These are phyloP conservation scores for Paspalum notatum DNA, from an alignment of 176 grass and related monocot genomes.

Conservation along the genomic window DNA sequence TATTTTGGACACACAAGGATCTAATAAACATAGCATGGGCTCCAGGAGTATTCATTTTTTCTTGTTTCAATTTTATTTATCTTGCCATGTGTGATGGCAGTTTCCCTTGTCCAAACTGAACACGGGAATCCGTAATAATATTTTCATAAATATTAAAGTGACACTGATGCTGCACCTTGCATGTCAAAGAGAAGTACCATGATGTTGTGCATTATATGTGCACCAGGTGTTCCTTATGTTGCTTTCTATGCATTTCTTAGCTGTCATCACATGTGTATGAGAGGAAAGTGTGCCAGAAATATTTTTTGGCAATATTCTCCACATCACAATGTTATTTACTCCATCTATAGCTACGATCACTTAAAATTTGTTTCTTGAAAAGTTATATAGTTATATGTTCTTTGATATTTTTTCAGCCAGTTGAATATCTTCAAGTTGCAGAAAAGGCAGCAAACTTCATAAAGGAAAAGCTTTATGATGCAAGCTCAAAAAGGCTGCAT, in stretches of 20 bases:
- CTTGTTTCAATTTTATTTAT: neutral
- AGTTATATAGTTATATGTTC: neutral
- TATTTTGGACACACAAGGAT: neutral
- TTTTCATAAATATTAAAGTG: conserved; percentile 20
- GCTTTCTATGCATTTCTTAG: neutral
- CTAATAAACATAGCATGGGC: neutral
- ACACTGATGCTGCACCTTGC: neutral
- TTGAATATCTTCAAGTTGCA: conserved; percentile 78
- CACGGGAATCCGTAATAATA: neutral
- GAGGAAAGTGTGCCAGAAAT: neutral
- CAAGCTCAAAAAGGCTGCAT: conserved; percentile 60
- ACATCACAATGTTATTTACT: conserved; percentile 14
- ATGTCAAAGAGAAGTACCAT: neutral
- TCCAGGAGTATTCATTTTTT: conserved; percentile 4
- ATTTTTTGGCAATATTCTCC: conserved; percentile 2
- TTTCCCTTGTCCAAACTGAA: neutral
- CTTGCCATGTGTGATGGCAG: neutral
- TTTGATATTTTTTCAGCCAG: conserved; percentile 60
- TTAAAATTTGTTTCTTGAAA: conserved; percentile 20
- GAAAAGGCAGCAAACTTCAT: conserved; percentile 87
- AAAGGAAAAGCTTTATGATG: conserved; percentile 75
- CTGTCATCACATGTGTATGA: neutral
- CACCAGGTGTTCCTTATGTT: neutral
- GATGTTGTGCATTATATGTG: neutral
- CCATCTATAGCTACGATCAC: neutral